Evolutionary conservation across 345 rosid species (phyloP).

Genomic region (Hypericum perforatum): DNA sequence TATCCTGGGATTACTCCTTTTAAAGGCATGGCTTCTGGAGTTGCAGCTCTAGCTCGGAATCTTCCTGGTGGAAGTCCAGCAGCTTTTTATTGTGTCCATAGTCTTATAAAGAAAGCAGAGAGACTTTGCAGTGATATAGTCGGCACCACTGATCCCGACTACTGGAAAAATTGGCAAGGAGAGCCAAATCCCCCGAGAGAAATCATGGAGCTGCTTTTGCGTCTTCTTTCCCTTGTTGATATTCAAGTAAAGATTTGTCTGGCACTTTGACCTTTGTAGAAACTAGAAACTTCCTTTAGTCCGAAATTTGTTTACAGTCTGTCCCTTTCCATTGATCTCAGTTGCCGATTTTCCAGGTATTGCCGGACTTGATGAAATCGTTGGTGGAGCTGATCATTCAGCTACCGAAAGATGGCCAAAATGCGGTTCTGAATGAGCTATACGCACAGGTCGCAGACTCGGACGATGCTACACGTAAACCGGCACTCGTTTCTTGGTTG

Average conservation of each 20-base stretch:
- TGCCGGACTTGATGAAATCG: conserved; percentile 74
- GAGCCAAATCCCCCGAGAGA: conserved; percentile 50
- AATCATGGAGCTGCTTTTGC: conserved; percentile 60
- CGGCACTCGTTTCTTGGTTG: conserved; percentile 80
- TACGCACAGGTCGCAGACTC: conserved; percentile 72
- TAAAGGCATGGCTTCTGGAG: conserved; percentile 94
- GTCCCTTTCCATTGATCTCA: no score
- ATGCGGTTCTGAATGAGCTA: conserved; percentile 68
- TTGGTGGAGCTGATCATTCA: conserved; percentile 52
- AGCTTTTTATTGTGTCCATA: conserved; percentile 58
- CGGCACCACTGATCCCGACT: conserved; percentile 21
- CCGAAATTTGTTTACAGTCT: no score
- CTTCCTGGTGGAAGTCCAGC: conserved; percentile 97
- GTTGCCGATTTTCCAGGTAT: conserved; percentile 19
- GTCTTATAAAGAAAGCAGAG: conserved; percentile 60
- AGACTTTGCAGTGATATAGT: conserved; percentile 26
- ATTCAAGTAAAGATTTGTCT: conserved; percentile 48
- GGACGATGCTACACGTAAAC: conserved; percentile 89
- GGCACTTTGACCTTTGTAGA: no score
- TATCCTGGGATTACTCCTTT: conserved; percentile 81
- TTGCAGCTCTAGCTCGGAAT: conserved; percentile 66
- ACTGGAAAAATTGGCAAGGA: conserved; percentile 52
- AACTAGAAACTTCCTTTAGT: no score
- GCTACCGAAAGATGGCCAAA: conserved; percentile 72
- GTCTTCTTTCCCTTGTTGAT: conserved; percentile 72